Percentiles rank a stretch among this genome's conserved stretches.
Conservation (phyloP, 73 alveolate species). For the Tetrahymena malaccensis region DNA sequence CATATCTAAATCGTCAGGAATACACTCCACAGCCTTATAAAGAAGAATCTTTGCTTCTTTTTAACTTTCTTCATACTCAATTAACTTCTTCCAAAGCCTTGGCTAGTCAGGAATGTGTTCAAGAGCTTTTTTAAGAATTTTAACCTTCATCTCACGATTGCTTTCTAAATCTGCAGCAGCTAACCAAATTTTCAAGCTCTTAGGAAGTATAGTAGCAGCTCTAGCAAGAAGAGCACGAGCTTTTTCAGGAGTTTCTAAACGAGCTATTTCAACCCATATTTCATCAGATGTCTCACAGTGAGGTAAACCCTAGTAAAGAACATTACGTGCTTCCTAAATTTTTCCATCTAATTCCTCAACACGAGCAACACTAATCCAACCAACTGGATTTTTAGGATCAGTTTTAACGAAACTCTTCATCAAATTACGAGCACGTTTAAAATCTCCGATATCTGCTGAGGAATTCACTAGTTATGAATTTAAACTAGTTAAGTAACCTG, state of each 20-base stretch:
- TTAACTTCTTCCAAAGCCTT: slow-evolving; percentile 86
- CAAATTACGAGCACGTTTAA: slow-evolving; percentile 76
- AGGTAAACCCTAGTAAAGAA: slow-evolving; percentile 72
- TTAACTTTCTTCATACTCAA: slow-evolving; percentile 51
- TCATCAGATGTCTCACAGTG: slow-evolving; percentile 85
- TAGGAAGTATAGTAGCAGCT: slow-evolving; percentile 71
- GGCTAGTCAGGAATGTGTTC: slow-evolving; percentile 70
- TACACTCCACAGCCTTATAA: slow-evolving; percentile 79
- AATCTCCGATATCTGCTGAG: slow-evolving; percentile 74
- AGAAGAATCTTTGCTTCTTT: slow-evolving; percentile 79
- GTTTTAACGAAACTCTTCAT: slow-evolving; percentile 65
- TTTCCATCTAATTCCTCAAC: slow-evolving; percentile 92
- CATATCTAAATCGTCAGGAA: slow-evolving; percentile 82
- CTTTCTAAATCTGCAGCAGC: slow-evolving; percentile 67
- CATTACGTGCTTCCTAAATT: slow-evolving; percentile 75
- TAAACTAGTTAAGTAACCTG: slow-evolving; percentile 45
- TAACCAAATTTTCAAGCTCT: slow-evolving; percentile 83
- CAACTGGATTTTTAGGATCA: slow-evolving; percentile 81
- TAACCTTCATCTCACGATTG: slow-evolving; percentile 57
- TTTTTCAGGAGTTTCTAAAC: slow-evolving; percentile 77
- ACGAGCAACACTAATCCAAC: slow-evolving; percentile 95
- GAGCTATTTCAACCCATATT: slow-evolving; percentile 92
- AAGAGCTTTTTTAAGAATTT: slow-evolving; percentile 68
- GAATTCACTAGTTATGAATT: slow-evolving; percentile 6
- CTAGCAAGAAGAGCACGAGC: slow-evolving; percentile 67